A percentile compares a stretch with the other conserved stretches of the same genome.
These are phyloP conservation scores for Myrmaecium sp. DNA, from an alignment of 2,329 filamentous ascomycete genomes.

Conservation along the genomic window DNA sequence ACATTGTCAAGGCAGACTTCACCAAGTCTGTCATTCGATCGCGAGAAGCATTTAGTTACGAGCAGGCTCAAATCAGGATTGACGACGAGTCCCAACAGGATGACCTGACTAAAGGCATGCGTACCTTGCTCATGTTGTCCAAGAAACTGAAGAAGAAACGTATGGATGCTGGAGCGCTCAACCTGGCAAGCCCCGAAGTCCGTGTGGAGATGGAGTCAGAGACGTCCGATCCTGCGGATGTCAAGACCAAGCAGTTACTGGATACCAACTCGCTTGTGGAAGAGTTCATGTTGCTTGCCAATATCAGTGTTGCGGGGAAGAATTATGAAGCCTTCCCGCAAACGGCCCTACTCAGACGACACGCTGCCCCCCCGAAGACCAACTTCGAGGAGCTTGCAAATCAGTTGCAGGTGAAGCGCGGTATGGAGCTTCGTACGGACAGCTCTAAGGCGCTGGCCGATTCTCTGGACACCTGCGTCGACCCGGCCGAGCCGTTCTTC, in stretches of 20 bases:
- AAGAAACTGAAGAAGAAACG: slow-evolving; percentile 90
- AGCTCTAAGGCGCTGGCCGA: slow-evolving; percentile 88
- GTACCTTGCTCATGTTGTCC: slow-evolving; percentile 69
- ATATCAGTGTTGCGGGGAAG: slow-evolving; percentile 79
- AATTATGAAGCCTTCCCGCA: slow-evolving; percentile 89
- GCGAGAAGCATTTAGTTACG: slow-evolving; percentile 92
- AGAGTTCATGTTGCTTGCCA: slow-evolving; percentile 98
- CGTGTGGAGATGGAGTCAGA: slow-evolving; percentile 91
- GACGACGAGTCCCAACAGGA: slow-evolving; percentile 79
- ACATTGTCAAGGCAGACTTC: slow-evolving; percentile 72
- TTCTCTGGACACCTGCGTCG: slow-evolving; percentile 71
- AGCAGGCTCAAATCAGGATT: slow-evolving; percentile 84
- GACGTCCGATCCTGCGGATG: slow-evolving; percentile 86
- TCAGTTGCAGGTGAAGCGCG: slow-evolving; percentile 76
- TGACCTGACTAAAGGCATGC: slow-evolving; percentile 78
- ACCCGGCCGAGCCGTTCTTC: slow-evolving; percentile 77
- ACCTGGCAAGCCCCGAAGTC: slow-evolving; percentile 93
- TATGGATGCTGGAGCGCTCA: slow-evolving; percentile 88
- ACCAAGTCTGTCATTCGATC: slow-evolving; percentile 97
- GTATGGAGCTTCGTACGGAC: slow-evolving; percentile 63
- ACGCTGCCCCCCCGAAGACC: slow-evolving; percentile 80
- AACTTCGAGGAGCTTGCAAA: slow-evolving; percentile 92
- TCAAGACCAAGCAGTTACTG: slow-evolving; percentile 85
- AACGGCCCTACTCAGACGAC: slow-evolving; percentile 81
- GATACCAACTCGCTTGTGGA: slow-evolving; percentile 96